These are phyloP conservation scores for Emericellopsis cladophorae DNA, from an alignment of 2,329 filamentous ascomycete species.

Conservation along the genomic window DNA sequence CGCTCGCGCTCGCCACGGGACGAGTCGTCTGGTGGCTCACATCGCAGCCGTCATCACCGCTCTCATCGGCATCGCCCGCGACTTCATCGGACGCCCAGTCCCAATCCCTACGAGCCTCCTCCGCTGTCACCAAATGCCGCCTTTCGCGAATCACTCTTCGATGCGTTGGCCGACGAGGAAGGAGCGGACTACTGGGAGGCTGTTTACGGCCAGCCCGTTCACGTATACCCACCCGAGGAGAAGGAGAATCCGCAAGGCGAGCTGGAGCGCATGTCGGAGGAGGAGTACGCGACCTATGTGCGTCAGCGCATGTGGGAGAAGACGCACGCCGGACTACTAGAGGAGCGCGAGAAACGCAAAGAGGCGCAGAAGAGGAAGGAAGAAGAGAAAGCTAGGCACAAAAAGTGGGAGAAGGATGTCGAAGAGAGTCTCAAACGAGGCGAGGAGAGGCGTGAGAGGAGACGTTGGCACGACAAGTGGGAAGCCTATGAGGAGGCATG, in stretches of 20 bases:
- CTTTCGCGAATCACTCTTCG: constrained; percentile 89
- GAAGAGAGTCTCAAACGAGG: constrained; percentile 57
- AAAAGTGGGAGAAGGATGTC: constrained; percentile 48
- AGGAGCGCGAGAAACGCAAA: constrained; percentile 56
- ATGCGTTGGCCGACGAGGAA: constrained; percentile 93
- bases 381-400: constrained; percentile 35
- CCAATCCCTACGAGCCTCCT: constrained; percentile 31
- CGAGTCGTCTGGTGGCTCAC: constrained; percentile 11
- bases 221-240: constrained; percentile 50
- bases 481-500: constrained; percentile 51
- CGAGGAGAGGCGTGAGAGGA: constrained; percentile 45
- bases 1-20: constrained; percentile 8
- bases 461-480: constrained; percentile 49
- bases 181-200: constrained; percentile 90
- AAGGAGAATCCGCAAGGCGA: constrained; percentile 31
- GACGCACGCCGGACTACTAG: constrained; percentile 70
- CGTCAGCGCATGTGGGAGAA: constrained; percentile 91
- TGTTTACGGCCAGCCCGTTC: constrained; percentile 93
- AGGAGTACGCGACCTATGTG: constrained; percentile 82
- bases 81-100: constrained; percentile 25
- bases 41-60: constrained; percentile 13
- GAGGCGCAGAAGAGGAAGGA: constrained; percentile 36
- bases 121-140: constrained; percentile 57
- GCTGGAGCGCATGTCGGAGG: constrained; percentile 79
- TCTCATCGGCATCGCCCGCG: constrained; percentile 13